Evolutionary conservation across 139 green algal genomes (phyloP).

Genomic region (Chlorella sp.): DNA sequence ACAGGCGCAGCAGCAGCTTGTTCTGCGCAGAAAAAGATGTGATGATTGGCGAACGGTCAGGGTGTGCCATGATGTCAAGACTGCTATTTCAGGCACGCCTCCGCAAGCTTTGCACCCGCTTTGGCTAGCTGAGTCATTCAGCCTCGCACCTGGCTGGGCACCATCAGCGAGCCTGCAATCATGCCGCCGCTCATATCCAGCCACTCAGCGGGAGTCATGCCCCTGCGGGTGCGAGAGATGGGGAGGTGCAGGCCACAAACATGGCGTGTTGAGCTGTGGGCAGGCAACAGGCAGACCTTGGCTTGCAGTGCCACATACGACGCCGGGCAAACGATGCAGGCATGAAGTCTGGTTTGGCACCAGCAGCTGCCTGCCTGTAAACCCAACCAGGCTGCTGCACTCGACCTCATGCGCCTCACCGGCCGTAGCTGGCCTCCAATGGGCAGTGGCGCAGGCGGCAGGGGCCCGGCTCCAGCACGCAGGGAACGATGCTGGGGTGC

Average conservation of each 20-base stretch:
- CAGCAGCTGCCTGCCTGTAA: no score
- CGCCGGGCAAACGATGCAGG: no score
- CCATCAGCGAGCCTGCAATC: constrained; percentile 16
- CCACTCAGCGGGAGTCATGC: constrained; percentile 39
- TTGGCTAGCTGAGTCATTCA: no score
- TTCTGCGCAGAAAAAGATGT: background rate
- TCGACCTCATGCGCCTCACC: background rate
- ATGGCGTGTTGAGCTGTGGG: no score
- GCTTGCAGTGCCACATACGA: no score
- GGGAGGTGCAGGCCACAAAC: background rate
- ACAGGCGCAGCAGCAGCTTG: constrained; percentile 26
- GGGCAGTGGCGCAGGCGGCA: constrained; percentile 6
- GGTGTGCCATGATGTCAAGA: no score
- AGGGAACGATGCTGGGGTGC: constrained; percentile 18
- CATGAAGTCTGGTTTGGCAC: no score
- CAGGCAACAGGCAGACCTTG: no score
- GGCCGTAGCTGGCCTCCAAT: constrained; percentile 10
- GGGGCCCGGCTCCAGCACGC: constrained; percentile 28
- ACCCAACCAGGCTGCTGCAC: background rate
- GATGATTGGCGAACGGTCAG: no score
- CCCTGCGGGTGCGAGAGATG: background rate
- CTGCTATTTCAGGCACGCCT: no score
- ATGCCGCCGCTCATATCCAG: constrained; percentile 33
- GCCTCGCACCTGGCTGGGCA: background rate
- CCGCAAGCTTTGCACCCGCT: no score